Evolutionary conservation across 2,329 filamentous ascomycete genomes (phyloP).

Genomic region (Scedosporium apiospermum): DNA sequence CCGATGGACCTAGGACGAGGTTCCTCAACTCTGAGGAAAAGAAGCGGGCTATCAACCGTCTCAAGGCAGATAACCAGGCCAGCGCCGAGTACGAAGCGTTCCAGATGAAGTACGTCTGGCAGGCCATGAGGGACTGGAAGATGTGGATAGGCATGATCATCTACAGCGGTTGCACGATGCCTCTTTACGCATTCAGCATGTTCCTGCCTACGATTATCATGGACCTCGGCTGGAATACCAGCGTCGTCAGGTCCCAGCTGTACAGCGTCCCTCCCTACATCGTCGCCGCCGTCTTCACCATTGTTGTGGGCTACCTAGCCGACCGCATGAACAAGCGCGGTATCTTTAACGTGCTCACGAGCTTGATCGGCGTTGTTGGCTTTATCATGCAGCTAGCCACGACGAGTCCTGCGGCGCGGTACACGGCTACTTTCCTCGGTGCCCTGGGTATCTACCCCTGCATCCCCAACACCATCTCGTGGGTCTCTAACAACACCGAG

Average conservation of each 20-base stretch:
- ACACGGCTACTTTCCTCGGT: slow-evolving; percentile 60
- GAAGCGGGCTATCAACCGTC: slow-evolving; percentile 54
- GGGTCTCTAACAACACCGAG: slow-evolving; percentile 63
- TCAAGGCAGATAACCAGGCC: slow-evolving; percentile 59
- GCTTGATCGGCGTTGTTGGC: slow-evolving; percentile 52
- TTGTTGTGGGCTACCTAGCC: slow-evolving; percentile 53
- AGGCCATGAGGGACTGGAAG: slow-evolving; percentile 66
- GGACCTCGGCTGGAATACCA: slow-evolving; percentile 21
- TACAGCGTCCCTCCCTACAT: slow-evolving; percentile 51
- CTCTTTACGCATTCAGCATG: slow-evolving; percentile 43
- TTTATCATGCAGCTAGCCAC: slow-evolving; percentile 57
- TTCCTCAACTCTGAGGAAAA: slow-evolving; percentile 54
- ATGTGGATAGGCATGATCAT: slow-evolving; percentile 44
- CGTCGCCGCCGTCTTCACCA: slow-evolving; percentile 51
- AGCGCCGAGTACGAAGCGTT: slow-evolving; percentile 60
- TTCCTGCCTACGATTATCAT: slow-evolving; percentile 49
- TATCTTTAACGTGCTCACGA: slow-evolving; percentile 54
- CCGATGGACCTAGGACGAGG: slow-evolving; percentile 57
- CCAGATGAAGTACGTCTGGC: slow-evolving; percentile 60
- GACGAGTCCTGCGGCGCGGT: slow-evolving; percentile 45
- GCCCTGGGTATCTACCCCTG: slow-evolving; percentile 64
- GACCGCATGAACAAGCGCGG: slow-evolving; percentile 57
- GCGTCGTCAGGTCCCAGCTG: slow-evolving; percentile 37
- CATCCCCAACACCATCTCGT: slow-evolving; percentile 61
- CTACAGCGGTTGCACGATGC: slow-evolving; percentile 37